A percentile compares a stretch with the other conserved stretches of the same genome.
Evolutionary conservation across 2,329 filamentous ascomycete species (phyloP).

Genomic region (Pseudocercospora macadamiae): DNA sequence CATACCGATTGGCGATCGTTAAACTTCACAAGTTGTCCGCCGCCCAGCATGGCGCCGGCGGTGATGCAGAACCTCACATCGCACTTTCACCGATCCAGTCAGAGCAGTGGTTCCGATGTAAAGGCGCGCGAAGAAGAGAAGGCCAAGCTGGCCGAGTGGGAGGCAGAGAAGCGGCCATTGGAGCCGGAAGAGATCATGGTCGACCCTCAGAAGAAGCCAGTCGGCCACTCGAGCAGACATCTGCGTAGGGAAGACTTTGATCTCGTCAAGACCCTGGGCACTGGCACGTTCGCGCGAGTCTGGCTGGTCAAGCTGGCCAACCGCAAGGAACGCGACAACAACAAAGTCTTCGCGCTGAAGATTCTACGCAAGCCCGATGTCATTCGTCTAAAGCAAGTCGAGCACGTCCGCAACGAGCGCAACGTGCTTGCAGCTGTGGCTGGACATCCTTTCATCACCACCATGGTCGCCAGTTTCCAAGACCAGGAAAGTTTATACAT

Average conservation of each 20-base stretch:
- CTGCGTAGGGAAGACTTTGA: constrained; percentile 65
- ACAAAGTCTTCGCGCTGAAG: constrained; percentile 79
- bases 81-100: constrained; percentile 40
- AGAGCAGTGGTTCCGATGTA: constrained; percentile 32
- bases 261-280: constrained; percentile 74
- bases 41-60: constrained; percentile 36
- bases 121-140: constrained; percentile 52
- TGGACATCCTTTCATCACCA: constrained; percentile 82
- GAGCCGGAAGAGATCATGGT: constrained; percentile 47
- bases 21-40: neutral
- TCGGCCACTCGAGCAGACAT: constrained; percentile 52
- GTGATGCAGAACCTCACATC: constrained; percentile 40
- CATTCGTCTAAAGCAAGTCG: constrained; percentile 81
- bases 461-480: constrained; percentile 76
- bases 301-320: constrained; percentile 72
- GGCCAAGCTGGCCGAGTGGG: constrained; percentile 50
- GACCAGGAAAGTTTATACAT: constrained; percentile 79
- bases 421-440: constrained; percentile 75
- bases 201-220: constrained; percentile 48
- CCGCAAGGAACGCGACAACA: constrained; percentile 37
- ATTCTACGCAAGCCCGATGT: constrained; percentile 71
- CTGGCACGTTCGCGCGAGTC: constrained; percentile 77
- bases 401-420: constrained; percentile 83
- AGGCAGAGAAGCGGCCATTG: constrained; percentile 48
- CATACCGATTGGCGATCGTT: neutral